Percentiles rank a stretch among this genome's conserved stretches.
phyloP scores from a whole-genome alignment of 352 stramenopile species.

The Globisporangium uncinulatum region DNA sequence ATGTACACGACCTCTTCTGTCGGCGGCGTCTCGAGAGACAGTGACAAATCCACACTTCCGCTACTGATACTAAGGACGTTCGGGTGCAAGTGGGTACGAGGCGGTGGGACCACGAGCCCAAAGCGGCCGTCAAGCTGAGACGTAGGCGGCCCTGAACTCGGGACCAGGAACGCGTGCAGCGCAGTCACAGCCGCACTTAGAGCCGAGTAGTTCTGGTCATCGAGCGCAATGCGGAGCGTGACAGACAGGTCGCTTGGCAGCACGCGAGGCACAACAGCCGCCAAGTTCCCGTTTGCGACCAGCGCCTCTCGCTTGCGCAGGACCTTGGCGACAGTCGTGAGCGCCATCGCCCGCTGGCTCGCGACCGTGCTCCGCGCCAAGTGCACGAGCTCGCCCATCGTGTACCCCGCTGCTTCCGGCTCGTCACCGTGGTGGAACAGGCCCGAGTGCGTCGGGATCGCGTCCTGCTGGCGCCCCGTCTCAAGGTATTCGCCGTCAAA shows the following conservation, averaged over 20 bases:
- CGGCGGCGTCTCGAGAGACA: conserved; percentile 8
- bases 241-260: conserved; percentile 41
- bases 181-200: conserved; percentile 37
- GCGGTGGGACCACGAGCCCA: conserved; percentile 24
- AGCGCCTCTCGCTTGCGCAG: conserved; percentile 33
- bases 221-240: conserved; percentile 44
- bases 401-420: conserved; percentile 66
- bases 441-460: conserved; percentile 39
- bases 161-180: conserved; percentile 52
- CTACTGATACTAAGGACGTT: conserved; percentile 11
- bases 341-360: conserved; percentile 63
- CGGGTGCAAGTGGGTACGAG: conserved; percentile 33
- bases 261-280: conserved; percentile 16
- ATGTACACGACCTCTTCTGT: conserved; percentile 44
- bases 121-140: conserved; percentile 20
- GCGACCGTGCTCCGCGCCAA: conserved; percentile 65
- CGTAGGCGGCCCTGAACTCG: conserved; percentile 3
- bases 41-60: not conserved
- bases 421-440: conserved; percentile 81
- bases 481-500: conserved; percentile 41
- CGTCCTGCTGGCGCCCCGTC: conserved; percentile 10
- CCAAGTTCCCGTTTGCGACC: conserved; percentile 16
- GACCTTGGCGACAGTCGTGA: conserved; percentile 59
- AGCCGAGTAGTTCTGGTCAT: conserved; percentile 65
- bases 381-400: conserved; percentile 60